Conservation (phyloP, 2,329 filamentous ascomycete species). For the Dactylellina sp. region DNA sequence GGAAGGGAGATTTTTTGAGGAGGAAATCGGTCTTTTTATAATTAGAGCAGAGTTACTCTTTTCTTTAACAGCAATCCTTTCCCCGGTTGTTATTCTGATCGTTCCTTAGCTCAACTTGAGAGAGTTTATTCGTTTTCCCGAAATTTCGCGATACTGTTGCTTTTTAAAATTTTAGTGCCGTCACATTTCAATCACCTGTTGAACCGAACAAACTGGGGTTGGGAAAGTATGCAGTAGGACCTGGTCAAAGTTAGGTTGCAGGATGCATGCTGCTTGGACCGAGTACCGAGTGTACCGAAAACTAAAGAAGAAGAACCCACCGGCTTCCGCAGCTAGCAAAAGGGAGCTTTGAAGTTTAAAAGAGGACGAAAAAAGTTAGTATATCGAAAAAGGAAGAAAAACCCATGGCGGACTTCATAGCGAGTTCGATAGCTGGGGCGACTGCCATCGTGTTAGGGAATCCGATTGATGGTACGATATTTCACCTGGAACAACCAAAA, state of each 20-base stretch:
- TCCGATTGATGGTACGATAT: conserved; percentile 73
- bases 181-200: conserved; percentile 4
- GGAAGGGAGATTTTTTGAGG: background rate
- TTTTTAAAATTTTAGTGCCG: background rate
- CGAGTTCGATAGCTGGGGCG: conserved; percentile 88
- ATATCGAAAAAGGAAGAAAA: background rate
- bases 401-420: conserved; percentile 83
- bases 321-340: too few relatives aligned
- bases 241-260: background rate
- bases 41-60: background rate
- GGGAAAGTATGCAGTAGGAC: background rate
- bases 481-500: background rate
- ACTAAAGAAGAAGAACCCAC: conserved; percentile 2
- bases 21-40: background rate
- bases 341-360: conserved; percentile 7
- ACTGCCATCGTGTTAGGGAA: conserved; percentile 89
- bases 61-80: too few relatives aligned
- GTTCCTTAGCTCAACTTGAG: too few relatives aligned
- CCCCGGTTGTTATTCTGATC: too few relatives aligned
- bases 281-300: conserved; percentile 42
- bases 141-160: conserved; percentile 59
- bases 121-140: too few relatives aligned
- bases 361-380: background rate
- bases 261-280: conserved; percentile 32
- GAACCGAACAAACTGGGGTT: too few relatives aligned